A percentile compares a stretch with the other conserved stretches of the same genome.
These are phyloP conservation scores for Xylaria sp. DNA, from an alignment of 2,329 filamentous ascomycete genomes.

Conservation along the genomic window DNA sequence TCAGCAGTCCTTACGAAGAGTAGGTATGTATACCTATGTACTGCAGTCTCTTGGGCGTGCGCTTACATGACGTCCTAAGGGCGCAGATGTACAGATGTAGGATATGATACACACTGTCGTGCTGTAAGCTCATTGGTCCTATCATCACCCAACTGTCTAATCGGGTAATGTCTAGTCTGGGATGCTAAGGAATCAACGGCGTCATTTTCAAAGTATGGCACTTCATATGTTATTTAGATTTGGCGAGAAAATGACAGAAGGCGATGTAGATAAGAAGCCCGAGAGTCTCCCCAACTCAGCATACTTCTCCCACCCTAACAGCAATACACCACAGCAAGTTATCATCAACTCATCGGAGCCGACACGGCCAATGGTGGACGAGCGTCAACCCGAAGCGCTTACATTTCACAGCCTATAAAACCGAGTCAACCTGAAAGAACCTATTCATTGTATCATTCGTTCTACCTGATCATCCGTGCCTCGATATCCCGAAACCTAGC, in stretches of 20 bases:
- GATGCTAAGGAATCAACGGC: neutral
- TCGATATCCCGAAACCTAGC: neutral
- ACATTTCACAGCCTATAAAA: conserved; percentile 12
- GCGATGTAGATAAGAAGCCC: conserved; percentile 17
- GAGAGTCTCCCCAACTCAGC: neutral
- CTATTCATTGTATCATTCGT: neutral
- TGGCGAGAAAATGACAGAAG: neutral
- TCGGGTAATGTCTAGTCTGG: conserved; percentile 1
- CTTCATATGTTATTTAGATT: neutral
- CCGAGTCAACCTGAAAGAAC: neutral
- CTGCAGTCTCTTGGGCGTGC: neutral
- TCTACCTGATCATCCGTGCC: neutral
- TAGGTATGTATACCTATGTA: no score
- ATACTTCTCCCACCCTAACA: neutral
- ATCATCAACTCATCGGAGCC: conserved; percentile 13
- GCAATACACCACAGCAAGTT: neutral
- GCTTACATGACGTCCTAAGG: conserved; percentile 7
- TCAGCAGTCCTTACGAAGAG: conserved; percentile 6
- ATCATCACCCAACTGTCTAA: neutral
- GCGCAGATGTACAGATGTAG: neutral
- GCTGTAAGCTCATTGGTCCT: conserved; percentile 8
- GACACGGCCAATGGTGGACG: neutral
- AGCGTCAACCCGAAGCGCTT: neutral
- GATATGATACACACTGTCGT: neutral
- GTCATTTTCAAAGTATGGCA: conserved; percentile 1